Evolutionary conservation across 2,329 filamentous ascomycete species (phyloP), one percentile per base, ranked within the genome.

Genomic region (Cladosporium velox): DNA sequence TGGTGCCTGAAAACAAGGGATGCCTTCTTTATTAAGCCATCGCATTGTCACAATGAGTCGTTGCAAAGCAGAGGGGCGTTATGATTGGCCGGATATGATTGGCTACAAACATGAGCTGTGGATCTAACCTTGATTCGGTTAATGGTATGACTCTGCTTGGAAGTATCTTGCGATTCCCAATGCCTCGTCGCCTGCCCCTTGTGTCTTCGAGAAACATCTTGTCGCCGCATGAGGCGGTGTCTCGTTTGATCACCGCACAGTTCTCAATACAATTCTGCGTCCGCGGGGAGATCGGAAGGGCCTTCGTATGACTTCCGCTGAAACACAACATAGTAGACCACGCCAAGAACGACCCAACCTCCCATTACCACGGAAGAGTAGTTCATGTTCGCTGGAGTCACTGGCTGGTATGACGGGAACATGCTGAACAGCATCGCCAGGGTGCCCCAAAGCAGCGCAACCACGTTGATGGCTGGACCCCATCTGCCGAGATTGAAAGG

Each of bases 351-450:
- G 77, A 76, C 6, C 69, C 79, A n/a, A 74, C 78, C 30, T 78
- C 78, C 59, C 74, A 80, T 49, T 28, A 70, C 69, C 4, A 68
- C 54, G 79, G 76, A 67, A n/a, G 79, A 78, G 69, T 81, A 81
- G 66, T 81, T 81, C 79, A 81, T 81, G 65, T 80, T 81, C 47
- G 74, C 71, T 1, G 75, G 65, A 4, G 73, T 78, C 26, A 81
- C 78, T 4, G 79, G 79, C 58, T 77, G 77, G 34, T 73, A 71
- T 11, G 78, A 77, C 2, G 79, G 79, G 74, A 82, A 81, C 74
- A 80, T 81, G 69, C 81, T 82, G 49, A 85, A 82, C 1, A 83
- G 67, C 41, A 82, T 78, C 0, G 79, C 79, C 7, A 84, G 67
- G 0, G 76, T 52, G 24, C 83, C 77, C 81, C 82, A 86, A 1